Conservation (phyloP, 2,329 filamentous ascomycete genomes). For the Magnaporthiopsis incrustans region DNA sequence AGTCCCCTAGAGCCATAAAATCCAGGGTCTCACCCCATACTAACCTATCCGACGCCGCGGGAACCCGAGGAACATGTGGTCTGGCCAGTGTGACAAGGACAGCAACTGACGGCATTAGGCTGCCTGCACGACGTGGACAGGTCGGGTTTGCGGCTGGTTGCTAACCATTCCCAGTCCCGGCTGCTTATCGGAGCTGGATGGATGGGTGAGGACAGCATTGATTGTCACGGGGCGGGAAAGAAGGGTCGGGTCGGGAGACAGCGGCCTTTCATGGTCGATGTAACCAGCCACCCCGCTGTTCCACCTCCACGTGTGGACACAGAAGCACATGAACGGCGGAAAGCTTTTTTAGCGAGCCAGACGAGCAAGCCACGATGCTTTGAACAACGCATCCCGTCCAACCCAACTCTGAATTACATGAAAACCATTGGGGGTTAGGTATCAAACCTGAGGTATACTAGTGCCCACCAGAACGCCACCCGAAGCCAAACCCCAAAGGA, state of each 20-base stretch:
- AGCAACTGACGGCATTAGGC: neutral
- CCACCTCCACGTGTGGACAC: neutral
- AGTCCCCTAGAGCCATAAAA: neutral
- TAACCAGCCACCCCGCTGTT: neutral
- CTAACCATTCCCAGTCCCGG: too few species aligned
- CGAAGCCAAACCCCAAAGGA: neutral
- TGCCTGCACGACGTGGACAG: neutral
- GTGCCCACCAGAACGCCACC: neutral
- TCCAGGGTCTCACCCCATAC: neutral
- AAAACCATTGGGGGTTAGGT: neutral
- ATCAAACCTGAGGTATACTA: neutral
- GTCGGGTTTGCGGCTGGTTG: neutral
- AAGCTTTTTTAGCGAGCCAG: neutral
- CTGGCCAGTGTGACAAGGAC: neutral
- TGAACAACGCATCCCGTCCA: neutral
- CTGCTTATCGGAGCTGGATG: neutral
- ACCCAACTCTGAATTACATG: neutral
- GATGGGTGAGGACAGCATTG: neutral
- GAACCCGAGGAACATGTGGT: neutral
- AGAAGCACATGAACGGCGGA: neutral
- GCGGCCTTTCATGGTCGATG: neutral
- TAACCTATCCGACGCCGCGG: neutral
- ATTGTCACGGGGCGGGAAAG: neutral
- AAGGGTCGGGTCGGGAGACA: neutral
- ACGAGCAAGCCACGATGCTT: neutral